Base-by-base conservation (phyloP, 2,329 filamentous ascomycete genomes). In the Colletotrichum agaves region DNA sequence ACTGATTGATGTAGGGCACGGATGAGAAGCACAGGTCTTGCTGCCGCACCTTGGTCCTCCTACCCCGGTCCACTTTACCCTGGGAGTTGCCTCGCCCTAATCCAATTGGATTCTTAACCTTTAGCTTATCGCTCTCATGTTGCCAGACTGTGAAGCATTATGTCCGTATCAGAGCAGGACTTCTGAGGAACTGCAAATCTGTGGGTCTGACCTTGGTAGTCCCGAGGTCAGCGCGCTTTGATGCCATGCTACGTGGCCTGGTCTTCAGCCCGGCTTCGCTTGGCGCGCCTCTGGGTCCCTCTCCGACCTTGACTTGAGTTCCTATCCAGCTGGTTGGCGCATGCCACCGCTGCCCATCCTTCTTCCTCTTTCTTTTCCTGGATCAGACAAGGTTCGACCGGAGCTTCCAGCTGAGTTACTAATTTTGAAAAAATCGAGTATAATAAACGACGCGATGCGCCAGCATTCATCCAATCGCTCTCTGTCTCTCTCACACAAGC, bases 201-300 rank as follows among this genome's bases (percentile, higher is more conserved):
- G 13, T 4, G 13, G 13, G 35, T n/a, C n/a, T 44, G 41, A 44
- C 15, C 41, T 44, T 21, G 44, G 23, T 21, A 60, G 33, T 33
- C 59, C 53, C 55, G 49, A n/a, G 27, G 39, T 2, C 27, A 47
- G 49, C 44, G 17, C 60, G 60, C 60, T 62, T 55, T 55, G 60
- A 56, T 47, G 39, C 39, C 21, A 59, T 33, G 35, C 43, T 52
- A 63, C 50, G 31, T 37, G 31, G 33, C 21, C 50, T 41, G 50
- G 60, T 23, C 41, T 57, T 57, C 50, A 56, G 60, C 60, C 50
- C 47, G 35, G 46, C 27, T 35, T 37, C 35, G 35, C 23, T 35
- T n/a, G 44, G 55, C 37, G 17, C 41, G 49, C 10, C 49, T 55
- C 49, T 23, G 19, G 49, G 39, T 37, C 39, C 17, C 39, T 15